A percentile compares a stretch with the other conserved stretches of the same genome.
Evolutionary conservation across 345 rosid species (phyloP).

Genomic region (Balakata baccata): DNA sequence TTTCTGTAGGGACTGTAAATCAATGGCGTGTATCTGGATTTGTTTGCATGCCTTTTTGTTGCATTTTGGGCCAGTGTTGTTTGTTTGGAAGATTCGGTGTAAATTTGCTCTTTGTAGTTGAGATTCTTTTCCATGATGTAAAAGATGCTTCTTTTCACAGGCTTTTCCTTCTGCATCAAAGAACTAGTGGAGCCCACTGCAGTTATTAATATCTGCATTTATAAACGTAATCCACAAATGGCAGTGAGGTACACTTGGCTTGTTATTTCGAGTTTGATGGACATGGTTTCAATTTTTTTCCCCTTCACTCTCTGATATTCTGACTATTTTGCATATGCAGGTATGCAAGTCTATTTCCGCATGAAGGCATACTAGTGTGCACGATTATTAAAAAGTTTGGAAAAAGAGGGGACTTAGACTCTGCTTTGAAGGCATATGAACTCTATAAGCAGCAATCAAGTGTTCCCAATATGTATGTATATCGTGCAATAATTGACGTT

Average conservation of each 20-base stretch:
- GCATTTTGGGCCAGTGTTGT: neutral
- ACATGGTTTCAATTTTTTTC: neutral
- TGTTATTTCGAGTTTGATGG: neutral
- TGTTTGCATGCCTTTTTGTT: neutral
- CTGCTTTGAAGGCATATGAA: conserved; percentile 71
- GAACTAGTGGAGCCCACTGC: conserved; percentile 55
- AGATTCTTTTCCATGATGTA: conserved; percentile 5
- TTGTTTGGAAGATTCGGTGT: neutral
- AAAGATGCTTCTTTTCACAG: conserved; percentile 39
- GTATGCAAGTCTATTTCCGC: conserved; percentile 62
- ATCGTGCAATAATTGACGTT: conserved; percentile 69
- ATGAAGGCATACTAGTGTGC: conserved; percentile 63
- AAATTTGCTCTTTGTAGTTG: neutral
- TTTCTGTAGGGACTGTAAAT: neutral
- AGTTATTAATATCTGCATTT: conserved; percentile 56
- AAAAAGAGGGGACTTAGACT: conserved; percentile 63
- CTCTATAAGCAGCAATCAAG: conserved; percentile 47
- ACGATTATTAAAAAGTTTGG: conserved; percentile 67
- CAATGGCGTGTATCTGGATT: no score
- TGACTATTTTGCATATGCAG: conserved; percentile 38
- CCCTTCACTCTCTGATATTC: neutral
- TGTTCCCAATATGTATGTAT: conserved; percentile 69
- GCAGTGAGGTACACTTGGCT: conserved; percentile 56
- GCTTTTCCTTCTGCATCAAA: conserved; percentile 56
- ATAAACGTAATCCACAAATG: conserved; percentile 48